Conservation (phyloP, 106 monocot species). For the Platanthera guangdongensis region DNA sequence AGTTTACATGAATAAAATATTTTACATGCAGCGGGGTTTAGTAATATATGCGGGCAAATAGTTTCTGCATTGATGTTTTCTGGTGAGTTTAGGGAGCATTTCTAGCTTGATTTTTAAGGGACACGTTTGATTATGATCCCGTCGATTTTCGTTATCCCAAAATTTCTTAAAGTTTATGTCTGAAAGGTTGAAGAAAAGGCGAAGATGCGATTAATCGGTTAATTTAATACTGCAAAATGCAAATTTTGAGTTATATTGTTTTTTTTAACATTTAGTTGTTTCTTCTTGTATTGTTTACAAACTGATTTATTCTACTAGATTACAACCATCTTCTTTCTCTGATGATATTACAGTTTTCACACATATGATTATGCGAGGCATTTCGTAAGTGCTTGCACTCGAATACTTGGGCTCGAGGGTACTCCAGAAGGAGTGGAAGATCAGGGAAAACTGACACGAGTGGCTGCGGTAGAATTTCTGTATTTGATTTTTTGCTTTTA, state of each 20-base stretch:
- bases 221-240: background rate
- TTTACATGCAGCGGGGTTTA: background rate
- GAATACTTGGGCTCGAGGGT: constrained; percentile 95
- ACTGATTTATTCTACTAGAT: background rate
- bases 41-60: background rate
- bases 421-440: constrained; percentile 99
- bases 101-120: background rate
- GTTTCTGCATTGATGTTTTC: background rate
- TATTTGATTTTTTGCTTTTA: background rate
- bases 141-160: background rate
- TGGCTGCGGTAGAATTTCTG: constrained; percentile 64
- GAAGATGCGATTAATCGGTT: no score
- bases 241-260: background rate
- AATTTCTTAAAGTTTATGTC: background rate
- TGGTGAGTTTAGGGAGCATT: background rate
- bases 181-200: background rate
- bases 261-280: background rate
- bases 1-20: background rate
- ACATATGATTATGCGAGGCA: constrained; percentile 99
- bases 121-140: background rate
- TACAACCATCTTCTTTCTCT: constrained; percentile 4
- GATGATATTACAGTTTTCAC: constrained; percentile 57
- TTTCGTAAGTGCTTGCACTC: constrained; percentile 96
- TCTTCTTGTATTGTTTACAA: background rate
- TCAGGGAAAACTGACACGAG: constrained; percentile 90